Percentiles rank a stretch among this genome's conserved stretches.
These are phyloP conservation scores for Cryptosporidium sp. DNA, from an alignment of 169 alveolate genomes.

Conservation along the genomic window DNA sequence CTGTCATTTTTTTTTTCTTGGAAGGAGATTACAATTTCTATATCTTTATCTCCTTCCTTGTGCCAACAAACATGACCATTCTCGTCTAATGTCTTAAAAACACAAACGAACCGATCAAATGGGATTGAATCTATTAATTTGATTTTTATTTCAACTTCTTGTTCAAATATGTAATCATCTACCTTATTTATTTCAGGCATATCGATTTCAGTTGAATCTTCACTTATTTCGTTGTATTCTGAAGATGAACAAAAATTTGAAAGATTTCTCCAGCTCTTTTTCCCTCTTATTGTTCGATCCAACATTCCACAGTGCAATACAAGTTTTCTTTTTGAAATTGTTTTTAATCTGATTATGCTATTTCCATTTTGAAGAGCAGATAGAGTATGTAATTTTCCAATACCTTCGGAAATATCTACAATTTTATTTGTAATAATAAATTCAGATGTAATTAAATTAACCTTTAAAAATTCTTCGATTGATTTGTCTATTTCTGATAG, in stretches of 20 bases:
- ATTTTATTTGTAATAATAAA: conserved; percentile 12
- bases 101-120: conserved; percentile 31
- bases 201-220: conserved; percentile 38
- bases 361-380: not conserved
- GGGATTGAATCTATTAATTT: not conserved
- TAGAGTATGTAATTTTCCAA: conserved; percentile 10
- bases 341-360: conserved; percentile 24
- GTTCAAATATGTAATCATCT: conserved; percentile 27
- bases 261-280: conserved; percentile 54
- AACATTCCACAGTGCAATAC: conserved; percentile 51
- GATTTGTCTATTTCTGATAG: not conserved
- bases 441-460: conserved; percentile 10
- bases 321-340: conserved; percentile 27
- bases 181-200: not conserved
- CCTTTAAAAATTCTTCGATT: conserved; percentile 11
- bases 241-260: conserved; percentile 32
- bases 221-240: not conserved
- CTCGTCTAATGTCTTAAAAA: conserved; percentile 29
- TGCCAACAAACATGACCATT: conserved; percentile 49
- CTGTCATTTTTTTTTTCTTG: not conserved
- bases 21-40: conserved; percentile 19
- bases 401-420: conserved; percentile 26
- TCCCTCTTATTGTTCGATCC: not conserved
- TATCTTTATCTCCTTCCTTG: conserved; percentile 55
- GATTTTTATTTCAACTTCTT: conserved; percentile 19